phyloP scores from a whole-genome alignment of 208 protist genomes.

The Phytomonas sp. region DNA sequence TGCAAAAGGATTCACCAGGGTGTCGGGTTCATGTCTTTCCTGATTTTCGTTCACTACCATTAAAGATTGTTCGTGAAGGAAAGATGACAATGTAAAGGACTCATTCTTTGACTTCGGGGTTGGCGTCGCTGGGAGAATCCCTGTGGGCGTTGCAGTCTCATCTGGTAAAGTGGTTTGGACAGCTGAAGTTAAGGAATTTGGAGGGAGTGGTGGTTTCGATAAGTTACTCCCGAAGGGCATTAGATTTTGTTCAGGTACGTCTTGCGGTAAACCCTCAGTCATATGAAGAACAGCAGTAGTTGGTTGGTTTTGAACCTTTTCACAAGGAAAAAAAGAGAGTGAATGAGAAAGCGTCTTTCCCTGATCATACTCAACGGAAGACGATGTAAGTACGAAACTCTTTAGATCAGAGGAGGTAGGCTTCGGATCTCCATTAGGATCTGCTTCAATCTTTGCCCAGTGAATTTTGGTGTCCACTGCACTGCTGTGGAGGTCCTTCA shows the following conservation, averaged over 20 bases:
- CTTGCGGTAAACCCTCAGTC: neutral
- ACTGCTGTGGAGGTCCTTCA: neutral
- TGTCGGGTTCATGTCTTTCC: neutral
- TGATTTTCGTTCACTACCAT: neutral
- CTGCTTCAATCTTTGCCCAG: neutral
- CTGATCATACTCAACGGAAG: neutral
- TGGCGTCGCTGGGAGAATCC: neutral
- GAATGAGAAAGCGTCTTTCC: neutral
- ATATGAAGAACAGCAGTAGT: neutral
- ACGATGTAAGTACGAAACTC: neutral
- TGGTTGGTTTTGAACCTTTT: neutral
- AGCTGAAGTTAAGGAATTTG: neutral
- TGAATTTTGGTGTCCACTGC: neutral
- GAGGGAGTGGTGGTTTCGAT: neutral
- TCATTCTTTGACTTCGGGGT: neutral
- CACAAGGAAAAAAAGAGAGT: neutral
- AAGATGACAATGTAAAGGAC: neutral
- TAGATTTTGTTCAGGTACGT: neutral
- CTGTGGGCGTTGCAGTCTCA: neutral
- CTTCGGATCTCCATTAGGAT: neutral
- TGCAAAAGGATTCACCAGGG: neutral
- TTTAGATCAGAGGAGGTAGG: neutral
- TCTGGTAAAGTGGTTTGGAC: neutral
- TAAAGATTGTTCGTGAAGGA: neutral
- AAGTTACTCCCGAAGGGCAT: neutral